These are phyloP conservation scores for Xylariaceae sp. DNA, from an alignment of 2,329 filamentous ascomycete species.

Conservation along the genomic window DNA sequence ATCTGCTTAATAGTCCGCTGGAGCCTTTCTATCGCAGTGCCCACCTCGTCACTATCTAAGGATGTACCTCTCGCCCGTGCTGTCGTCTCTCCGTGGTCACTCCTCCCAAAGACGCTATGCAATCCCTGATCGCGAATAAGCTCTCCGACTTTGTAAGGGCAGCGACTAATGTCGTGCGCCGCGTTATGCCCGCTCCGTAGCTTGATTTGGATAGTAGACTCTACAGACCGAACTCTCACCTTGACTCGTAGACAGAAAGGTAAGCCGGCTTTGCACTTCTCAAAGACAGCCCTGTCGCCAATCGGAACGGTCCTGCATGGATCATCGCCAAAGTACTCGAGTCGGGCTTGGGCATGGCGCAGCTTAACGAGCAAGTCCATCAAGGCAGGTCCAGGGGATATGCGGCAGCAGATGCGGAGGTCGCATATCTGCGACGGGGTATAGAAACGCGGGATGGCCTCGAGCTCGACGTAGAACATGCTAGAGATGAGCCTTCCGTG, in stretches of 20 bases:
- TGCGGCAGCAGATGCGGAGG: background rate
- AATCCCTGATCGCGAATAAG: background rate
- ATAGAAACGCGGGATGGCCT: background rate
- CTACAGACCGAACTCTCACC: background rate
- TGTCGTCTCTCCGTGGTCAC: background rate
- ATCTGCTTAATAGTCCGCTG: background rate
- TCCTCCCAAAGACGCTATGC: background rate
- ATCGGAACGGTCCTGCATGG: background rate
- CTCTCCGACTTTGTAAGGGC: background rate
- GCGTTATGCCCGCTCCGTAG: background rate
- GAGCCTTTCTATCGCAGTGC: background rate
- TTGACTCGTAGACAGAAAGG: background rate
- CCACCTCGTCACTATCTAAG: background rate
- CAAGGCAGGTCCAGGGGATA: background rate
- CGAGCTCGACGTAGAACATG: background rate
- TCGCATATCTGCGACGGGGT: background rate
- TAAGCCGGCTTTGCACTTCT: background rate
- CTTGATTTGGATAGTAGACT: background rate
- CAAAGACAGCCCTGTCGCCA: background rate
- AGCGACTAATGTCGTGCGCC: background rate
- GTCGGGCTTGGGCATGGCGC: too few species aligned
- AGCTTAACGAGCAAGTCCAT: background rate
- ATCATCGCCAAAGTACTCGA: background rate
- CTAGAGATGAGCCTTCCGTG: background rate
- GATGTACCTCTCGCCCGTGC: background rate